These are phyloP conservation scores for Houttuynia cordata DNA, from an alignment of 164 flowering plant genomes.

Conservation along the genomic window DNA sequence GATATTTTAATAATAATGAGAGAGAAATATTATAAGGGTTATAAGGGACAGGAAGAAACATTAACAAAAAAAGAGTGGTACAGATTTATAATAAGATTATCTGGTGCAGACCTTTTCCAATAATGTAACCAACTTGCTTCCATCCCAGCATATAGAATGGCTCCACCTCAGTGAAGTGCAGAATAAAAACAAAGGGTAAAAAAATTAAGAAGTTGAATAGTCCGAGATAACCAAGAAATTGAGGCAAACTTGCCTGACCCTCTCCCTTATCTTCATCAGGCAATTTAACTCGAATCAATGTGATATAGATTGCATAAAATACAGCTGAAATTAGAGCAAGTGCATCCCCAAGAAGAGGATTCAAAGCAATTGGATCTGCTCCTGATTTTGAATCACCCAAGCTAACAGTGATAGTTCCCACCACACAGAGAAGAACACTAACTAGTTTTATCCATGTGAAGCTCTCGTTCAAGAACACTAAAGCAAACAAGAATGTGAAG, in stretches of 20 bases:
- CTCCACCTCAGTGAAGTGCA: constrained; percentile 57
- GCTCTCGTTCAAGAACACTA: constrained; percentile 74
- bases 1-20: too few species aligned
- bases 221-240: constrained; percentile 91
- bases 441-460: constrained; percentile 84
- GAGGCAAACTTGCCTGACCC: constrained; percentile 73
- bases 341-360: constrained; percentile 79
- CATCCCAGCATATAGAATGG: constrained; percentile 47
- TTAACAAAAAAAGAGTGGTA: not conserved
- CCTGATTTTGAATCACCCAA: constrained; percentile 51
- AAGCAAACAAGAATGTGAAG: constrained; percentile 79
- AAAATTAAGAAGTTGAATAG: constrained; percentile 76
- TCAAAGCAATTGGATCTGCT: constrained; percentile 36
- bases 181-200: constrained; percentile 63
- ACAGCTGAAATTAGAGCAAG: constrained; percentile 68
- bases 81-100: not conserved
- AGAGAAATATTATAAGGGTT: not conserved
- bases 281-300: constrained; percentile 73
- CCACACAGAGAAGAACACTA: constrained; percentile 94
- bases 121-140: constrained; percentile 66
- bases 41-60: not conserved
- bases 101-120: constrained; percentile 66
- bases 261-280: constrained; percentile 67
- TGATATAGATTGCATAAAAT: constrained; percentile 74
- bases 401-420: constrained; percentile 84